phyloP scores from a whole-genome alignment of 352 stramenopile species.

The Globisporangium takayamanum region DNA sequence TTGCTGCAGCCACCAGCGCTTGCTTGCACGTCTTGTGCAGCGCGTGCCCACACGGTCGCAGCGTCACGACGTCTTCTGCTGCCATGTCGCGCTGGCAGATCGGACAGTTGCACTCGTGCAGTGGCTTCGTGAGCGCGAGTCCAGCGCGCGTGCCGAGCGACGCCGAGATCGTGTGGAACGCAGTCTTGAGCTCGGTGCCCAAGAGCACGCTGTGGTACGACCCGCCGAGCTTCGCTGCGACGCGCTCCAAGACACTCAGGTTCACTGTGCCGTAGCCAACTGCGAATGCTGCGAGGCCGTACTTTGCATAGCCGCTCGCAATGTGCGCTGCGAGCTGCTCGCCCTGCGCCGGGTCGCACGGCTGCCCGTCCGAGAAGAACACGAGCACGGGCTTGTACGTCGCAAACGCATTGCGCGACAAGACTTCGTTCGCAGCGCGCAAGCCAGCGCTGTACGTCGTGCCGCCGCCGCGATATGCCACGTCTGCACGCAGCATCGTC shows the following conservation, averaged over 20 bases:
- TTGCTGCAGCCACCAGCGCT: slow-evolving; percentile 24
- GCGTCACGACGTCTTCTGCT: slow-evolving; percentile 32
- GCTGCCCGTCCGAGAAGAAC: slow-evolving; percentile 77
- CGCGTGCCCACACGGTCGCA: slow-evolving; percentile 30
- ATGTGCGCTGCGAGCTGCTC: slow-evolving; percentile 56
- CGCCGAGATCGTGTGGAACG: slow-evolving; percentile 68
- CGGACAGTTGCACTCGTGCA: slow-evolving; percentile 41
- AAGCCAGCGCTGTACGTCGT: slow-evolving; percentile 53
- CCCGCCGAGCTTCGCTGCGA: slow-evolving; percentile 51
- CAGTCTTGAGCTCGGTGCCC: slow-evolving; percentile 63
- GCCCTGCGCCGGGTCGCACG: slow-evolving; percentile 31
- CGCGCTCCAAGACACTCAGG: slow-evolving; percentile 41
- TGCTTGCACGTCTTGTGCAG: slow-evolving; percentile 32
- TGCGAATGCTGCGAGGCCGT: slow-evolving; percentile 50
- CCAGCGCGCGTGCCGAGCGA: slow-evolving; percentile 55
- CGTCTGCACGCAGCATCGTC: slow-evolving; percentile 17
- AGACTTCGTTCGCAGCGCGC: slow-evolving; percentile 48
- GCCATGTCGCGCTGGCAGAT: slow-evolving; percentile 54
- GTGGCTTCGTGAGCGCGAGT: slow-evolving; percentile 47
- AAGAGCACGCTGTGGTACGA: slow-evolving; percentile 55
- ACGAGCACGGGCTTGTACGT: slow-evolving; percentile 60
- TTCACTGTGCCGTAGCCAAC: slow-evolving; percentile 76
- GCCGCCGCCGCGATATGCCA: slow-evolving; percentile 36
- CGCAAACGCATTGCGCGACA: slow-evolving; percentile 59
- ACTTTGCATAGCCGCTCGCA: slow-evolving; percentile 42